These are phyloP conservation scores for Ogataea kodamae DNA, from an alignment of 805 yeast species.

Conservation along the genomic window DNA sequence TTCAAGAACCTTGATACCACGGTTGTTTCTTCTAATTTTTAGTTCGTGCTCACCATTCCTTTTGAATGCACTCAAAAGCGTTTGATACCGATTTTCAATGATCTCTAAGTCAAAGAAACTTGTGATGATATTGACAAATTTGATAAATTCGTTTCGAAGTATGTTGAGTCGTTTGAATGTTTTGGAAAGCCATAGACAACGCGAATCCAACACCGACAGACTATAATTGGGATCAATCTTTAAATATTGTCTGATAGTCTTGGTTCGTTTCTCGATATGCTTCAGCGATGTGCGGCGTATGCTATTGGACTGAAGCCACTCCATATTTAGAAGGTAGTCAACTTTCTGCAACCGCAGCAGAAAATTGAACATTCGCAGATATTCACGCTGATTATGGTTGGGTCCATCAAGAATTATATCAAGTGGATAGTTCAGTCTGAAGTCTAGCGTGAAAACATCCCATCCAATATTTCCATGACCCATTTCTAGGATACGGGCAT, in stretches of 20 bases:
- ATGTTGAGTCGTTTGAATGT: slow-evolving; percentile 33
- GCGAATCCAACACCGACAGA: slow-evolving; percentile 16
- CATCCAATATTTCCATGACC: slow-evolving; percentile 76
- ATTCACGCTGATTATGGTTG: slow-evolving; percentile 49
- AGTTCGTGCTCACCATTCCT: slow-evolving; percentile 13
- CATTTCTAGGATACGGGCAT: slow-evolving; percentile 76
- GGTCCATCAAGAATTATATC: slow-evolving; percentile 50
- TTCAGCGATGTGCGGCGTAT: slow-evolving; percentile 29
- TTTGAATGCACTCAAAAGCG: slow-evolving; percentile 26
- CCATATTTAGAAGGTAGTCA: slow-evolving; percentile 44
- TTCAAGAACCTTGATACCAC: slow-evolving; percentile 19
- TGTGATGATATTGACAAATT: slow-evolving; percentile 40
- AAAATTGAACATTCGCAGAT: slow-evolving; percentile 78
- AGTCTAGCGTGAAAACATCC: slow-evolving; percentile 91
- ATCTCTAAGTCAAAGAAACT: slow-evolving; percentile 44
- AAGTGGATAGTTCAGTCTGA: slow-evolving; percentile 49
- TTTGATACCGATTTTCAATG: slow-evolving; percentile 38
- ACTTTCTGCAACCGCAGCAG: slow-evolving; percentile 75
- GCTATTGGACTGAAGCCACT: slow-evolving; percentile 42
- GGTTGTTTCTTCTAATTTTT: slow-evolving; percentile 11
- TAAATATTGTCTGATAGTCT: slow-evolving; percentile 11
- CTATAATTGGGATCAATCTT: slow-evolving; percentile 6
- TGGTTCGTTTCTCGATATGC: slow-evolving; percentile 14
- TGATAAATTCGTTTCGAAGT: slow-evolving; percentile 38
- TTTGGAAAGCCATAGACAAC: slow-evolving; percentile 23